Evolutionary conservation across 768 basidiomycete genomes (phyloP), one percentile per base, ranked within the genome.

Genomic region (Leucosporidium creatinivorum): DNA sequence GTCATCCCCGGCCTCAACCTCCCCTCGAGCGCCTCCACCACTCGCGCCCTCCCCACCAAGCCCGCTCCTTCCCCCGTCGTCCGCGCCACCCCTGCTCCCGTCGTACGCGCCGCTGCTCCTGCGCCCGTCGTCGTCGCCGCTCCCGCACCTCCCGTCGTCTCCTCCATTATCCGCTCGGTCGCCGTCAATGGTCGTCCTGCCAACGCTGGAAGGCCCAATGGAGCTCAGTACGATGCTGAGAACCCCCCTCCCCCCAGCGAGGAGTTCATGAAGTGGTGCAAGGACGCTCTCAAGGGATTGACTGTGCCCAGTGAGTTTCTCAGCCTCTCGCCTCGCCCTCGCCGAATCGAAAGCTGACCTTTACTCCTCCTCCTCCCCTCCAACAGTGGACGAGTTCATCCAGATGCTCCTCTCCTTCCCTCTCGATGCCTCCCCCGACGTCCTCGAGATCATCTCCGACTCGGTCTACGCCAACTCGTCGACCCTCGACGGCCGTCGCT

Each of bases 371-470:
- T 65, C 56, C 31, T 13, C 63, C 28, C 28, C 44, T 33, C 12
- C 26, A 10, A 36, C 74, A 96, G 93, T 94, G 62, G 96, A 98
- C 77, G 96, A 98, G 73, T 93, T 98, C 76, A 87, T 91, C 75
- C 87, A 89, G 56, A 94, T 98, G 91, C 81, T 99, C 28, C 84
- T 99, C 30, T 86, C 89, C 1, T 98, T 99, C 82, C 89, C 94
- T 4, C 79, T 97, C 60, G 93, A 98, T 71, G 89, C 88, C 25
- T 89, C 89, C 73, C 80, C 85, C 73, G 79, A 61, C 68, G 91
- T 89, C 0, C 79, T 85, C 54, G 96, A 99, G 79, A 87, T 96
- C 76, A 98, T 99, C 72, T 89, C 90, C 28, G 96, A 98, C 77
- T 83, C 89, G 52, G 93, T 98, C 68, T 99, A 98, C 76, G 86